A percentile compares a stretch with the other conserved stretches of the same genome.
Evolutionary conservation across 495 filamentous ascomycete genomes (phyloP).

Genomic region (Lepraria neglecta): DNA sequence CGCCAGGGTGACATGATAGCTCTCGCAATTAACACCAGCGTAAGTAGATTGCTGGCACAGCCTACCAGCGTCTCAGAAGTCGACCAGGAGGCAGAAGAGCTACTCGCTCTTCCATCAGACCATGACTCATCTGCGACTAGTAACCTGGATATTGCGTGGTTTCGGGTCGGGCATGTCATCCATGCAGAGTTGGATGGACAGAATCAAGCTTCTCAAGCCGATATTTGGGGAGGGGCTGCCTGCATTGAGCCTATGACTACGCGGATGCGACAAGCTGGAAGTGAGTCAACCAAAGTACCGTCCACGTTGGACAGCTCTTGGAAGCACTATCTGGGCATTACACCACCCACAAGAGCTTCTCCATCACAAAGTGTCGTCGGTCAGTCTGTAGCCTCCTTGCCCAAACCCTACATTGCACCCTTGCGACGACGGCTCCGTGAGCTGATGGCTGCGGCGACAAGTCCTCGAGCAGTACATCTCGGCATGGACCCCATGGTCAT

Average conservation of each 20-base stretch:
- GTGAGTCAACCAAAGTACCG: slow-evolving; percentile 69
- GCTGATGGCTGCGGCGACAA: slow-evolving; percentile 80
- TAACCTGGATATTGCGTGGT: slow-evolving; percentile 70
- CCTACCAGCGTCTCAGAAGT: slow-evolving; percentile 14
- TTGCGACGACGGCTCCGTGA: slow-evolving; percentile 74
- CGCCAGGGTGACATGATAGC: slow-evolving; percentile 81
- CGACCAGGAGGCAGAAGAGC: slow-evolving; percentile 24
- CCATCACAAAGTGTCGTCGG: slow-evolving; percentile 15
- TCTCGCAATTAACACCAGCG: slow-evolving; percentile 64
- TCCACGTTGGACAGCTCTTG: slow-evolving; percentile 66
- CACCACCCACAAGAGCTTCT: slow-evolving; percentile 45
- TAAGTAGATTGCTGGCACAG: slow-evolving; percentile 22
- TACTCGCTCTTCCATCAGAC: slow-evolving; percentile 14
- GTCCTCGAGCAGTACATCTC: slow-evolving; percentile 76
- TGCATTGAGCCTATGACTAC: slow-evolving; percentile 77
- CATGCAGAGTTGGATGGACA: slow-evolving; percentile 46
- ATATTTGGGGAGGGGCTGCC: slow-evolving; percentile 75
- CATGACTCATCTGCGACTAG: background rate
- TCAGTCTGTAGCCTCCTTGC: slow-evolving; percentile 28
- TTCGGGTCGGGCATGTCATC: slow-evolving; percentile 71
- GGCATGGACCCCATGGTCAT: slow-evolving; percentile 83
- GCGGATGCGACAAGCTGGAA: slow-evolving; percentile 81
- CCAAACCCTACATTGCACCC: slow-evolving; percentile 51
- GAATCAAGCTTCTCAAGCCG: slow-evolving; percentile 43
- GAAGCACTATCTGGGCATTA: slow-evolving; percentile 78